Base-by-base conservation (phyloP, 257 asterid genomes). In the Rauvolfia tetraphylla region DNA sequence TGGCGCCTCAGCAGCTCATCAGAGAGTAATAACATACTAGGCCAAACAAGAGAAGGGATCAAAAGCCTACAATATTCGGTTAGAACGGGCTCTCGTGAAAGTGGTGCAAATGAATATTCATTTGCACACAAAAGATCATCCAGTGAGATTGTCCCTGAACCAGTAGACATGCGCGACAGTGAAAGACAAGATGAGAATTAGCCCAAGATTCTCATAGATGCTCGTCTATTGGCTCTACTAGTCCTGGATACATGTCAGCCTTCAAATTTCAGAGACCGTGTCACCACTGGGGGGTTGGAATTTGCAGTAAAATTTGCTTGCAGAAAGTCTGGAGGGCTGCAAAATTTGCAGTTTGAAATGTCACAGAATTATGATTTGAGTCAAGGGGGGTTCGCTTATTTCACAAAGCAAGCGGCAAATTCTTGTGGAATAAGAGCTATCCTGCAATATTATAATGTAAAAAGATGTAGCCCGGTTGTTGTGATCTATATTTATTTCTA, bases 101-200 rank as follows among this genome's bases (percentile, higher is more conserved):
- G 95, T 23, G 91, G 93, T 5, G 78, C 58, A 29, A 83, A 78
- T 20, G 89, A 87, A 17, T 61, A 84, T 71, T 87, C 92, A 1
- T 89, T 90, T 5, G 85, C 92, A 7, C 85, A 87, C 71, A 89
- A 87, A 36, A 82, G 84, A 83, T 86, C 91, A 2, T 85, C 92
- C 8, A 89, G 92, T 27, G 93, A 85, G 23, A 89, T 90, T 72
- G 87, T 89, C 75, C 93, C 93, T 0, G 91, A 85, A 44, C 93
- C 91, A 3, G 66, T 78, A 13, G 92, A 87, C 48, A 75, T 82
- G 62, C 86, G 69, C 9, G 95, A 88, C 75, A 61, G 73, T 14
- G 89, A 89, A 72, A 76, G 86, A 74, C 82, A 78, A 75, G 84
- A 87, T 27, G 79, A 63, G 44, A 53, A 49, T n/a, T 71, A 75